Conservation (phyloP, 371 early-diverging fungal genomes). For the Syncephalastrum monosporum region DNA sequence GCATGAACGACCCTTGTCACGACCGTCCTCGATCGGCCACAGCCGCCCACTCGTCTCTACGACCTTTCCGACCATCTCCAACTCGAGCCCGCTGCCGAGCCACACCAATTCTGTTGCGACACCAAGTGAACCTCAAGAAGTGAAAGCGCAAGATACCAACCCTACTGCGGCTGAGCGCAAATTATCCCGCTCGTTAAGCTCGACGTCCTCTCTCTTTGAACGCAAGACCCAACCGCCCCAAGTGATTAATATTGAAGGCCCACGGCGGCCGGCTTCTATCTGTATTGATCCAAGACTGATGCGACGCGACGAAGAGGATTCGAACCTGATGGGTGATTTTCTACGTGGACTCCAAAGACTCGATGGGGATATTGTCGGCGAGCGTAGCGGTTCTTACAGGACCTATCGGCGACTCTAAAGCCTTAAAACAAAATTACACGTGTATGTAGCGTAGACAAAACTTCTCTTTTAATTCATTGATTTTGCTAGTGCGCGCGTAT, state of each 20-base stretch:
- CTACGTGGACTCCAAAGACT: constrained; percentile 34
- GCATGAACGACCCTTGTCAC: constrained; percentile 7
- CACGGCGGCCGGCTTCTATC: constrained; percentile 39
- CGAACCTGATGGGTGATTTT: constrained; percentile 47
- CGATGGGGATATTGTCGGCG: constrained; percentile 47
- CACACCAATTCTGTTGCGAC: too few relatives aligned
- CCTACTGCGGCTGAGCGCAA: constrained; percentile 15
- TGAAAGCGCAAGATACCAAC: too few relatives aligned
- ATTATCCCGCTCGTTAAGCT: constrained; percentile 25
- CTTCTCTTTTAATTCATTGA: too few relatives aligned
- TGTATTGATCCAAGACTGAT: constrained; percentile 40
- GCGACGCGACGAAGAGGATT: constrained; percentile 21
- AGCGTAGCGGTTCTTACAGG: constrained; percentile 32
- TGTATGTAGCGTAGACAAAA: too few relatives aligned
- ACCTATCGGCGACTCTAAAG: constrained; percentile 22
- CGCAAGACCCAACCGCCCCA: constrained; percentile 19
- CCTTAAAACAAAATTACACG: too few relatives aligned
- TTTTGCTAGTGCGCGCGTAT: too few relatives aligned
- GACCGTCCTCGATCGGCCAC: constrained; percentile 18
- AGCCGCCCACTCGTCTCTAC: constrained; percentile 42
- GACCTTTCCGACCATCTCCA: constrained; percentile 43
- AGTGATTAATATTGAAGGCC: constrained; percentile 25
- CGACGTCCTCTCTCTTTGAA: constrained; percentile 13
- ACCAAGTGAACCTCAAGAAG: too few relatives aligned
- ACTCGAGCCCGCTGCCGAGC: constrained; percentile 34